Percentiles rank a stretch among this genome's conserved stretches.
These are phyloP conservation scores for Aspergillus bertholletiae DNA, from an alignment of 495 filamentous ascomycete species.

Conservation along the genomic window DNA sequence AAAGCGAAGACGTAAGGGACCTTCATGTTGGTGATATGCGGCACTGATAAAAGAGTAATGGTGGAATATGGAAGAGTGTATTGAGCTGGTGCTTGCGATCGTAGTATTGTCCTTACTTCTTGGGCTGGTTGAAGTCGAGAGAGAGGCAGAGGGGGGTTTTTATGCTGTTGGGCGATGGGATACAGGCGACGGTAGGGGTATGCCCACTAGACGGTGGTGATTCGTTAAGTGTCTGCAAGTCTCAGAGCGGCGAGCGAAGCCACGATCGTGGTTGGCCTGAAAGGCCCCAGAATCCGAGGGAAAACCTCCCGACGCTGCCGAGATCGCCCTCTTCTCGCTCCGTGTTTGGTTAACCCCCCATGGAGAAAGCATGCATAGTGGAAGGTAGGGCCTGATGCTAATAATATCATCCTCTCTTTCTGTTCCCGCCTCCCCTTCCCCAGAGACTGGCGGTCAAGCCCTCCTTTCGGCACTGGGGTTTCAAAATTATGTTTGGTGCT, in stretches of 20 bases:
- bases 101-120: not conserved
- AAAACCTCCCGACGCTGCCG: not conserved
- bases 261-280: not conserved
- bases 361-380: not conserved
- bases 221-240: not conserved
- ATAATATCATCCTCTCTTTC: not conserved
- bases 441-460: not conserved
- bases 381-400: not conserved
- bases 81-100: too few species aligned
- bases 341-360: not conserved
- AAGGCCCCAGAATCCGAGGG: not conserved
- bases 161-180: not conserved
- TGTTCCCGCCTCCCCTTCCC: not conserved
- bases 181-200: not conserved
- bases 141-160: not conserved
- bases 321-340: not conserved
- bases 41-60: too few species aligned
- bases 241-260: not conserved
- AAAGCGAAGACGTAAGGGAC: slow-evolving; percentile 18
- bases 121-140: not conserved
- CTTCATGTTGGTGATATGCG: slow-evolving; percentile 22
- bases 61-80: too few species aligned
- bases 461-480: not conserved
- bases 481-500: not conserved
- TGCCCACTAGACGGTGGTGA: not conserved